phyloP scores from a whole-genome alignment of 768 basidiomycete genomes.

The Termitomyces heimii region DNA sequence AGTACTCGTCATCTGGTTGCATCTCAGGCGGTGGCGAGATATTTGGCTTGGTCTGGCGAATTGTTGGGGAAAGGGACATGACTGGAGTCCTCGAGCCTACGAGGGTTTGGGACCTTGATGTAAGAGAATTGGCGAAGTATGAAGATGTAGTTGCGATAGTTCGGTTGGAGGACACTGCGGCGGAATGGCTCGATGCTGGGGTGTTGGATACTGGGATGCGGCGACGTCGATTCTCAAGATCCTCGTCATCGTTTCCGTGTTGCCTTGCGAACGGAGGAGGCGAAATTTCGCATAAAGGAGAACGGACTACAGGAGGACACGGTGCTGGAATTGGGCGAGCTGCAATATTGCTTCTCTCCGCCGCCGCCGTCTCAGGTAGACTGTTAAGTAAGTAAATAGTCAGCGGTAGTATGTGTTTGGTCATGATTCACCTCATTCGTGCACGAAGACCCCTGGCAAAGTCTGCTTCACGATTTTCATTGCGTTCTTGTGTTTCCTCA shows the following conservation, averaged over 20 bases:
- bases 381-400: constrained; percentile 17
- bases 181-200: neutral
- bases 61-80: constrained; percentile 15
- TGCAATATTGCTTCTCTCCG: constrained; percentile 6
- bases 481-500: constrained; percentile 58
- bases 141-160: constrained; percentile 9
- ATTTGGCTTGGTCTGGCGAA: constrained; percentile 6
- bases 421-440: constrained; percentile 60
- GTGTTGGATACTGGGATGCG: constrained; percentile 21
- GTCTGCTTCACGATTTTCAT: constrained; percentile 46
- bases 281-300: constrained; percentile 35
- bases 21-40: constrained; percentile 5
- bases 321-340: constrained; percentile 5
- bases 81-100: constrained; percentile 1
- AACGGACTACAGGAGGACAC: constrained; percentile 17
- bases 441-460: constrained; percentile 57
- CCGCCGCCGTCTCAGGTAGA: constrained; percentile 18
- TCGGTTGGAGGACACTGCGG: neutral
- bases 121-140: constrained; percentile 9
- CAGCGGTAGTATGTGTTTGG: neutral
- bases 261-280: constrained; percentile 18
- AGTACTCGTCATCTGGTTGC: constrained; percentile 12
- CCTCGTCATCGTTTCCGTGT: constrained; percentile 29
- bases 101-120: constrained; percentile 6
- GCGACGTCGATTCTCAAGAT: constrained; percentile 32